Evolutionary conservation across 139 green algal genomes (phyloP).

Genomic region (Nannochloris sp.): DNA sequence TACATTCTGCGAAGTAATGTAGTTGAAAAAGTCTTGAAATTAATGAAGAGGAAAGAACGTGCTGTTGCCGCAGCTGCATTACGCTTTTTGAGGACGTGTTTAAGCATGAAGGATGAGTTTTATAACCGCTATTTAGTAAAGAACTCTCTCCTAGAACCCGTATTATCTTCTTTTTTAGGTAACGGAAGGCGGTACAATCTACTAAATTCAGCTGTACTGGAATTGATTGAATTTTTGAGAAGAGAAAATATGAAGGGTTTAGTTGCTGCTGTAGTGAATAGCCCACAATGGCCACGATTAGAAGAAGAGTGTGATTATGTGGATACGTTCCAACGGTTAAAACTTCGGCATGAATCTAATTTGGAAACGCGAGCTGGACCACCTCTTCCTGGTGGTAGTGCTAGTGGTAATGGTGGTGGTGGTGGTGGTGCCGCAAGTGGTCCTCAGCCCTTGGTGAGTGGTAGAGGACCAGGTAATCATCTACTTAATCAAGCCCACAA

Average conservation of each 20-base stretch:
- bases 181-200: slow-evolving; percentile 65
- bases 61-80: slow-evolving; percentile 82
- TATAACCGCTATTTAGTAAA: slow-evolving; percentile 70
- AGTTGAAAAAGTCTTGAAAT: slow-evolving; percentile 77
- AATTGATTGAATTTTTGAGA: slow-evolving; percentile 52
- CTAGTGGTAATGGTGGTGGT: no score
- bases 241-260: slow-evolving; percentile 31
- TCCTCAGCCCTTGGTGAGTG: no score
- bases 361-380: no score
- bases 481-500: no score
- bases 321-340: slow-evolving; percentile 74
- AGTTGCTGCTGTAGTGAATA: slow-evolving; percentile 19
- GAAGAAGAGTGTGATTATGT: slow-evolving; percentile 59
- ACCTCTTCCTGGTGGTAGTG: background rate
- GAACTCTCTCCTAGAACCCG: slow-evolving; percentile 71
- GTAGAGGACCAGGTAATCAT: no score
- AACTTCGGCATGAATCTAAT: slow-evolving; percentile 60
- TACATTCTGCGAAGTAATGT: slow-evolving; percentile 72
- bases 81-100: slow-evolving; percentile 85
- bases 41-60: slow-evolving; percentile 72
- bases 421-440: no score
- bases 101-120: slow-evolving; percentile 81
- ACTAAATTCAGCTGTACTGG: slow-evolving; percentile 25
- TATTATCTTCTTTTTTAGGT: slow-evolving; percentile 73
- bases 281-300: slow-evolving; percentile 17